A percentile compares a stretch with the other conserved stretches of the same genome.
phyloP scores from a whole-genome alignment of 2,329 filamentous ascomycete species.

The Zalaria obscura region DNA sequence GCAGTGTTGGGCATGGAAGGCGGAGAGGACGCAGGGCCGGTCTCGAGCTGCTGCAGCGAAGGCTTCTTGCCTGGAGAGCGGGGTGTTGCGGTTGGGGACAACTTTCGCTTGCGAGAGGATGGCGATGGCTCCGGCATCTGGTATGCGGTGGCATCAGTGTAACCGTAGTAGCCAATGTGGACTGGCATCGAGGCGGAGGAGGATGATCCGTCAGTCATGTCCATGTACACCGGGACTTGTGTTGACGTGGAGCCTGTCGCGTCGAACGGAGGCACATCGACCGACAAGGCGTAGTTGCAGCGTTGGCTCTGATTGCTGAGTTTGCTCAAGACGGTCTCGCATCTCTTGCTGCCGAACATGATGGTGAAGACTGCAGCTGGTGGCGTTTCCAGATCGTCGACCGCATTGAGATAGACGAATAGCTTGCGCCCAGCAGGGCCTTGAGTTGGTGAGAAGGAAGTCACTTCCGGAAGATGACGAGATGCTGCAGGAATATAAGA shows the following conservation, averaged over 20 bases:
- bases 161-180: slow-evolving; percentile 49
- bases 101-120: slow-evolving; percentile 40
- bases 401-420: slow-evolving; percentile 57
- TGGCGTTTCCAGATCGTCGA: slow-evolving; percentile 56
- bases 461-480: slow-evolving; percentile 47
- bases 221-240: slow-evolving; percentile 43
- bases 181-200: slow-evolving; percentile 22
- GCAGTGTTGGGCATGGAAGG: slow-evolving; percentile 10
- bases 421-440: slow-evolving; percentile 59
- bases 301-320: slow-evolving; percentile 40
- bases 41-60: slow-evolving; percentile 19
- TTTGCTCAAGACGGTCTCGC: slow-evolving; percentile 51
- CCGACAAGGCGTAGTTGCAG: slow-evolving; percentile 58
- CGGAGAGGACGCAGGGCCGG: not conserved
- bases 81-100: slow-evolving; percentile 34
- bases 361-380: slow-evolving; percentile 41
- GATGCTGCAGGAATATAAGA: slow-evolving; percentile 51
- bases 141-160: slow-evolving; percentile 32
- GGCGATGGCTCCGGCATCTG: slow-evolving; percentile 20
- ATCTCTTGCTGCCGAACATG: slow-evolving; percentile 66
- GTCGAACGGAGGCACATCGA: slow-evolving; percentile 55
- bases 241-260: slow-evolving; percentile 40
- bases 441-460: slow-evolving; percentile 54
- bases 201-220: slow-evolving; percentile 38
- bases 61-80: slow-evolving; percentile 31